These are phyloP conservation scores for Daldinia loculata DNA, from an alignment of 495 filamentous ascomycete species.

Conservation along the genomic window DNA sequence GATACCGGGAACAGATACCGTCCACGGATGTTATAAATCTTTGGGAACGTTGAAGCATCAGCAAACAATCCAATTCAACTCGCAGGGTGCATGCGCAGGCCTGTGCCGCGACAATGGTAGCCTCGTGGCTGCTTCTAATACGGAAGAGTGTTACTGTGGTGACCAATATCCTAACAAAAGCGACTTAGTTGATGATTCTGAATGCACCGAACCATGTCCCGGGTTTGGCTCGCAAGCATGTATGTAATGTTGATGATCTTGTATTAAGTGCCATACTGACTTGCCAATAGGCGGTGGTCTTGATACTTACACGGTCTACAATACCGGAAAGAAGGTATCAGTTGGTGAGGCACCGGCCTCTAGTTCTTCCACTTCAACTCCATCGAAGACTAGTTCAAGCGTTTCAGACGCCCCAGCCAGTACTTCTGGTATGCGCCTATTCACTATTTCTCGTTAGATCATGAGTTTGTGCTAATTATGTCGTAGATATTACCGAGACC, in stretches of 20 bases:
- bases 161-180: slow-evolving; percentile 60
- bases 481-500: slow-evolving; percentile 27
- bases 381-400: slow-evolving; percentile 20
- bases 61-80: slow-evolving; percentile 28
- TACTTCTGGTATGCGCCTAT: slow-evolving; percentile 29
- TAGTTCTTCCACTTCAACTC: slow-evolving; percentile 37
- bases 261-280: slow-evolving; percentile 42
- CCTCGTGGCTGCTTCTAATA: slow-evolving; percentile 35
- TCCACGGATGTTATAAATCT: slow-evolving; percentile 44
- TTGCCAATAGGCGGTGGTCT: slow-evolving; percentile 61
- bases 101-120: slow-evolving; percentile 23
- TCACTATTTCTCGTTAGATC: slow-evolving; percentile 1
- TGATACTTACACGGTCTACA: slow-evolving; percentile 57
- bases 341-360: slow-evolving; percentile 41
- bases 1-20: slow-evolving; percentile 37
- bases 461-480: slow-evolving; percentile 4
- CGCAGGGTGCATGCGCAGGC: slow-evolving; percentile 36
- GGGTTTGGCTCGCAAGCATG: slow-evolving; percentile 64
- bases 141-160: slow-evolving; percentile 69
- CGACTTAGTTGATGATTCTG: slow-evolving; percentile 54
- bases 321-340: slow-evolving; percentile 55
- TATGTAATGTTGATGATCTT: slow-evolving; percentile 52
- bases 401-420: slow-evolving; percentile 15
- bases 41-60: slow-evolving; percentile 36
- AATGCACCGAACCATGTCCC: slow-evolving; percentile 66